phyloP scores from a whole-genome alignment of 805 yeast species.

The Candida anglica region DNA sequence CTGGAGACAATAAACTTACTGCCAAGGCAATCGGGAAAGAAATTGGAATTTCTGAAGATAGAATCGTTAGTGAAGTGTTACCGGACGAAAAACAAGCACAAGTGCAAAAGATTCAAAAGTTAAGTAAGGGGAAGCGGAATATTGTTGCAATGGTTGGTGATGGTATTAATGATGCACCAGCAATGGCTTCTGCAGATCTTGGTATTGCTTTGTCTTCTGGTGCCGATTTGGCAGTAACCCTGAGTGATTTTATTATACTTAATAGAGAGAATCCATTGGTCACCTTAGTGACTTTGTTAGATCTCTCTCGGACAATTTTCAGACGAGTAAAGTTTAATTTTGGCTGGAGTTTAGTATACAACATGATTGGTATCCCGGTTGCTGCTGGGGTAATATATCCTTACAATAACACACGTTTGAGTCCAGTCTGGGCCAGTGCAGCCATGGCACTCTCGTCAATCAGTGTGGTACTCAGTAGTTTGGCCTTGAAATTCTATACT shows the following conservation, averaged over 20 bases:
- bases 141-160: conserved; percentile 79
- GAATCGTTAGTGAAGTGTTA: conserved; percentile 65
- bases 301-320: conserved; percentile 47
- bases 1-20: conserved; percentile 68
- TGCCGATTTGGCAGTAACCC: conserved; percentile 69
- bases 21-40: conserved; percentile 65
- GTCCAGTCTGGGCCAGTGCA: conserved; percentile 65
- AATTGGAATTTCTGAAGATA: conserved; percentile 46
- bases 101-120: conserved; percentile 49
- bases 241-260: conserved; percentile 69
- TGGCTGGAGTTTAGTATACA: conserved; percentile 57
- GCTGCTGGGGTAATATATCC: conserved; percentile 69
- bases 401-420: conserved; percentile 46
- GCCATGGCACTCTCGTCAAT: conserved; percentile 62
- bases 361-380: conserved; percentile 54
- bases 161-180: conserved; percentile 83
- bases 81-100: conserved; percentile 70
- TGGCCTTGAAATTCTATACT: conserved; percentile 45
- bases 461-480: conserved; percentile 55
- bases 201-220: conserved; percentile 78
- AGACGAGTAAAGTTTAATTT: conserved; percentile 54
- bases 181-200: conserved; percentile 68
- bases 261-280: conserved; percentile 48
- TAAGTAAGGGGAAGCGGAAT: conserved; percentile 10
- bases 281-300: conserved; percentile 52